Evolutionary conservation across 2,329 filamentous ascomycete genomes (phyloP).

Genomic region (Fusarium camptoceras): DNA sequence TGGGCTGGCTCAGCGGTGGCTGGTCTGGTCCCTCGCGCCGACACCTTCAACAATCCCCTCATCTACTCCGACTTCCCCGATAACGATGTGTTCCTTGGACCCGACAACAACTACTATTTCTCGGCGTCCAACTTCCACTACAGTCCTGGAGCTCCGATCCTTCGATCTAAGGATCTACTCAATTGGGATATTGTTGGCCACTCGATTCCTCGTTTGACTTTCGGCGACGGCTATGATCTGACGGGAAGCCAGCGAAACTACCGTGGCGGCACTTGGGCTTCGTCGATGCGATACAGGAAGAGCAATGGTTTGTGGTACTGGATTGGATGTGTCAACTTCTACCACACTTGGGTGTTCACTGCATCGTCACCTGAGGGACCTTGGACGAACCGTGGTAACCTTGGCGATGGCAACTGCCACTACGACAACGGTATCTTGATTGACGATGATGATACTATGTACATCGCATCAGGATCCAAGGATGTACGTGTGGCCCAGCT

Average conservation of each 20-base stretch:
- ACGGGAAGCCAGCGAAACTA: constrained; percentile 56
- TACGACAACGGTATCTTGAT: constrained; percentile 70
- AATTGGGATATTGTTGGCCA: constrained; percentile 63
- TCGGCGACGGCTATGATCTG: constrained; percentile 62
- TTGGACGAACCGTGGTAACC: constrained; percentile 55
- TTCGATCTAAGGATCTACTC: constrained; percentile 66
- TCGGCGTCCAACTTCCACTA: constrained; percentile 68
- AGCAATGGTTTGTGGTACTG: constrained; percentile 65
- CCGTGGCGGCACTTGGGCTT: constrained; percentile 67
- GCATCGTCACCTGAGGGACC: constrained; percentile 55
- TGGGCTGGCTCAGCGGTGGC: neutral
- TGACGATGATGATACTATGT: constrained; percentile 69
- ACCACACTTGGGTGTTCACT: constrained; percentile 66
- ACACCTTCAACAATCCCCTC: constrained; percentile 58
- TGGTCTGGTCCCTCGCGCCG: constrained; percentile 4
- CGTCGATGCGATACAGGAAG: constrained; percentile 62
- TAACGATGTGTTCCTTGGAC: constrained; percentile 64
- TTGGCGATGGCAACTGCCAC: constrained; percentile 58
- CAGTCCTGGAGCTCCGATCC: constrained; percentile 66
- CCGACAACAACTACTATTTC: constrained; percentile 64
- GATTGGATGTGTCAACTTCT: constrained; percentile 66
- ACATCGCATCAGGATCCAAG: constrained; percentile 65
- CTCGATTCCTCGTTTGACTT: constrained; percentile 59
- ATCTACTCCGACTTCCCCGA: constrained; percentile 68
- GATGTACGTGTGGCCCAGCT: constrained; percentile 65